Evolutionary conservation across 441 rosid genomes (phyloP).

Genomic region (Jatropha podagrica): DNA sequence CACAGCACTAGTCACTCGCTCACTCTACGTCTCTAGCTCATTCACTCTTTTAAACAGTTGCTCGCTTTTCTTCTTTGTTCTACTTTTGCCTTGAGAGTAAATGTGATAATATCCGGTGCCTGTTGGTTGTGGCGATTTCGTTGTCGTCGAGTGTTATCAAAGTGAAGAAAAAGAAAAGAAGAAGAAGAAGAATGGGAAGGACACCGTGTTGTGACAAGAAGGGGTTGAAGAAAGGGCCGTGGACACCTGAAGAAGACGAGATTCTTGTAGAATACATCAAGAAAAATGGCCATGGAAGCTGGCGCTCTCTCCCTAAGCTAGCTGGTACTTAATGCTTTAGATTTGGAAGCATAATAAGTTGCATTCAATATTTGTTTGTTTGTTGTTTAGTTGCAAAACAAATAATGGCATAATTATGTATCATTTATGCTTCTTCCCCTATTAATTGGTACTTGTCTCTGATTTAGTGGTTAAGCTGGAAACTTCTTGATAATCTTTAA

Average conservation of each 20-base stretch:
- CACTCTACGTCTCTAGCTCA: background rate
- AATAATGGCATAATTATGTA: background rate
- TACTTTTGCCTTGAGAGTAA: background rate
- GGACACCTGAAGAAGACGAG: slow-evolving; percentile 51
- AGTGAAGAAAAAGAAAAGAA: slow-evolving; percentile 7
- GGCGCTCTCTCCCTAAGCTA: slow-evolving; percentile 44
- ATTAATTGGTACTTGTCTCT: background rate
- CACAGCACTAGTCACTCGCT: slow-evolving; percentile 15
- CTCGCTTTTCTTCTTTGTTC: slow-evolving; percentile 6
- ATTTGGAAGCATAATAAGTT: too few species aligned
- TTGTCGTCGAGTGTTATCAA: background rate
- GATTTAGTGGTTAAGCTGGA: too few species aligned
- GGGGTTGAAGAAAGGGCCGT: slow-evolving; percentile 42
- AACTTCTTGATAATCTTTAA: background rate
- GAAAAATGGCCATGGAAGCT: slow-evolving; percentile 47
- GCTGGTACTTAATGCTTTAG: slow-evolving; percentile 42
- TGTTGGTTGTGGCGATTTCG: too few species aligned
- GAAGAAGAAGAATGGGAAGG: slow-evolving; percentile 40
- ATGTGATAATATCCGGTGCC: background rate
- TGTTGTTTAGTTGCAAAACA: background rate
- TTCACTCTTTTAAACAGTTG: background rate
- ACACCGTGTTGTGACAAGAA: slow-evolving; percentile 39
- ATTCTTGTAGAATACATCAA: slow-evolving; percentile 34
- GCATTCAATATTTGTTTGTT: background rate
- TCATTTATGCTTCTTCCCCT: background rate